Evolutionary conservation across 768 basidiomycete genomes (phyloP), one percentile per base, ranked within the genome.

Genomic region (Boletus insuetus): DNA sequence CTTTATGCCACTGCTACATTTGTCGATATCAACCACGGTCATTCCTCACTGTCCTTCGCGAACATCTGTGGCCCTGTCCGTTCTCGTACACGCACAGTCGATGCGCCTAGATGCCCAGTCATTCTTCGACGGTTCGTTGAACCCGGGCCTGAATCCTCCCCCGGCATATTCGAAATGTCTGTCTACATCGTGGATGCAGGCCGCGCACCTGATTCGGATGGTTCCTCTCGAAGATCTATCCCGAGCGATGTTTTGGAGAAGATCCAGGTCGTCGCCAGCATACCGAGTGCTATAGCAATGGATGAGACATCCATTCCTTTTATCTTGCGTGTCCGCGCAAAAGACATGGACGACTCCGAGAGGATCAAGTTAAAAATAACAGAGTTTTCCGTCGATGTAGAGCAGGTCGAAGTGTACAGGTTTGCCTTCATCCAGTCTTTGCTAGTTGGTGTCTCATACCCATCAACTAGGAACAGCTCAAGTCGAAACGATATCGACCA

Each of bases 351-450:
- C 1, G 71, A 72, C 31, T 73, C 69, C 8, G 74, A 84, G 35
- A 80, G 85, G 62, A 73, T 77, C 58, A 78, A 77, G 41, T 67
- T 94, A 16, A 82, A 79, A 53, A 63, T 91, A 19, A 74, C 77
- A 24, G 79, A 76, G 7, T 79, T 92, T 56, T 70, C 74, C 7
- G 68, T 86, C 6, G 78, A 86, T 52, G 60, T 90, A 29, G 67
- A 80, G 34, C 91, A 94, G 58, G 69, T 73, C 39, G 91, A 93
- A 63, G 77, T 77, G 50, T 86, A 78, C 69, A 77, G 86, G 90
- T 90, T 62, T 34, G 81, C 64, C 41, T 49, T 17, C 29, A 40
- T 53, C 5, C 16, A 41, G 58, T 40, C 17, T 32, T 48, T 13
- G 29, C 46, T 47, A 41, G 22, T 41, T 14, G 12, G 14, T 45